Evolutionary conservation across 495 filamentous ascomycete genomes (phyloP).

Genomic region (Hapsidospora chrysogenum): DNA sequence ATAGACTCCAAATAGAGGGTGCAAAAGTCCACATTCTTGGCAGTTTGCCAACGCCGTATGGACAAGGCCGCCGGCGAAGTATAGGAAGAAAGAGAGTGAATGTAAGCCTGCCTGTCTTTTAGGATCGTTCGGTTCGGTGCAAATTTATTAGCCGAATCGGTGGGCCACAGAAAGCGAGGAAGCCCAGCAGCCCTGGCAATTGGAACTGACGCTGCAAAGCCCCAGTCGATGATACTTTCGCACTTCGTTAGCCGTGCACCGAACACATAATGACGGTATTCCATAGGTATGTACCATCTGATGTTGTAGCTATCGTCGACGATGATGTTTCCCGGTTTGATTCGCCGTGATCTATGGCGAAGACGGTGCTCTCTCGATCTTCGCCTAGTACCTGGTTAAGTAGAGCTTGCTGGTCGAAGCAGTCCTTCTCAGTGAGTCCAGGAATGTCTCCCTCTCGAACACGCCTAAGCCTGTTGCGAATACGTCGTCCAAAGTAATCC

Average conservation of each 20-base stretch:
- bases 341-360: conserved; percentile 2
- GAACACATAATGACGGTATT: neutral
- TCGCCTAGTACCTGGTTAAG: neutral
- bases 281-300: neutral
- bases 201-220: neutral
- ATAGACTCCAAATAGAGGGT: neutral
- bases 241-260: neutral
- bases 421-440: neutral
- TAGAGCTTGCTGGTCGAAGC: conserved; percentile 1
- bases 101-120: neutral
- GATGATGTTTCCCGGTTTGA: conserved; percentile 1
- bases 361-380: neutral
- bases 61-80: neutral
- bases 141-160: neutral
- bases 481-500: neutral
- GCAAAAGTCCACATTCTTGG: neutral
- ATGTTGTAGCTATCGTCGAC: neutral
- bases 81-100: neutral
- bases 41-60: neutral
- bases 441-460: neutral
- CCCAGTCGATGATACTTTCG: neutral
- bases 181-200: neutral
- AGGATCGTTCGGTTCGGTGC: neutral
- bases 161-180: neutral
- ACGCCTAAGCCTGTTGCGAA: neutral